A percentile compares a stretch with the other conserved stretches of the same genome.
phyloP scores from a whole-genome alignment of 768 basidiomycete genomes.

The Rhodotorula graminis region DNA sequence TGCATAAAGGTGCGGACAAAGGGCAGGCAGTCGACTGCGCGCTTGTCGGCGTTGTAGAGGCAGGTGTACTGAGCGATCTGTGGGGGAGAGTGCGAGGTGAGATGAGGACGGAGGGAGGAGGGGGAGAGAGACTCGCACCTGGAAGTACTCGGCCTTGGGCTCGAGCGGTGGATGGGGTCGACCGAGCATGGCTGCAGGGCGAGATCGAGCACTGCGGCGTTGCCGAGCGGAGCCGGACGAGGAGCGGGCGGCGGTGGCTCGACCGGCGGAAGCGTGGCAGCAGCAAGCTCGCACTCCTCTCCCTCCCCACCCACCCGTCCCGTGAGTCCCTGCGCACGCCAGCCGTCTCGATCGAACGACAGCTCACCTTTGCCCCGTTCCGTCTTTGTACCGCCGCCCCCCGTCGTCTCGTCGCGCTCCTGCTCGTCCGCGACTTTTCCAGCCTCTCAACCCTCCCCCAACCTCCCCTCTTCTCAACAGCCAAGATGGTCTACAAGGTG shows the following conservation, averaged over 20 bases:
- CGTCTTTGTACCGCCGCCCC: neutral
- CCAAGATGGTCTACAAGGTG: slow-evolving; percentile 36
- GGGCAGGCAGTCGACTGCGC: slow-evolving; percentile 60
- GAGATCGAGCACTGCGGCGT: too few species aligned
- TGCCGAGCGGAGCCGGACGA: neutral
- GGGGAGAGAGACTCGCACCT: neutral
- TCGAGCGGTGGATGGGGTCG: neutral
- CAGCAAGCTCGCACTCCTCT: neutral
- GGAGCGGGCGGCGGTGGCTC: neutral
- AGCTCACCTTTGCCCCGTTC: neutral
- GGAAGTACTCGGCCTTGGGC: slow-evolving; percentile 12
- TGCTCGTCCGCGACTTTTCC: neutral
- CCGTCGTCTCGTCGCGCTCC: neutral
- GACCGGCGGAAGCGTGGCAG: too few species aligned
- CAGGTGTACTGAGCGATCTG: slow-evolving; percentile 73
- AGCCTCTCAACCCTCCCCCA: neutral
- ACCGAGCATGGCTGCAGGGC: neutral
- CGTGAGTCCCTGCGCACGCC: neutral
- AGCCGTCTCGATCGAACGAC: neutral
- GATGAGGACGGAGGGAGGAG: slow-evolving; percentile 3
- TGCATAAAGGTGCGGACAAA: slow-evolving; percentile 65
- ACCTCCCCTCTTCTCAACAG: neutral
- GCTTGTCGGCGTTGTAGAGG: slow-evolving; percentile 47
- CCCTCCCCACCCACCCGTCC: slow-evolving; percentile 1
- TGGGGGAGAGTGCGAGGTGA: slow-evolving; percentile 50